phyloP scores from a whole-genome alignment of 768 basidiomycete genomes.

The Amanita polypyramis region DNA sequence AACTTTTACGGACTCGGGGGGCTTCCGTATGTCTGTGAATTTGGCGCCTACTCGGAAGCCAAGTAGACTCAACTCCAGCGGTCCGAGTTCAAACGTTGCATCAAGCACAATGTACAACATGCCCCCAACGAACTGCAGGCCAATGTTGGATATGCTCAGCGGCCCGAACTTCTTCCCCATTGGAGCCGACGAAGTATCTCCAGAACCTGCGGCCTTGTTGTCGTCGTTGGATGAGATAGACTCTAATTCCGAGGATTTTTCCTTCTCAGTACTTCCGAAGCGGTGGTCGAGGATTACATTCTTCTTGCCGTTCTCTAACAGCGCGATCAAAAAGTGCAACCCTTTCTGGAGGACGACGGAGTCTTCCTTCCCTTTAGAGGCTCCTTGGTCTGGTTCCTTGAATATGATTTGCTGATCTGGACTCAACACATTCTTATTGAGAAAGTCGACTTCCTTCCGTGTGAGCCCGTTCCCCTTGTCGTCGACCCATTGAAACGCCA shows the following conservation, averaged over 20 bases:
- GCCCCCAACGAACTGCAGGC: neutral
- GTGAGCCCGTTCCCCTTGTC: neutral
- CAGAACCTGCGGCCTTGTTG: neutral
- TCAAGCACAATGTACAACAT: constrained; percentile 4
- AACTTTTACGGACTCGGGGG: neutral
- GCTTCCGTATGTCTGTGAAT: neutral
- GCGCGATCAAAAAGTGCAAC: neutral
- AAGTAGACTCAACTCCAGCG: neutral
- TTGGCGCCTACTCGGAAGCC: neutral
- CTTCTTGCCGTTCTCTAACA: neutral
- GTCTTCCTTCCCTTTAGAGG: neutral
- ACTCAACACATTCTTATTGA: neutral
- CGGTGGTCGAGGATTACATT: neutral
- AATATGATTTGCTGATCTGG: neutral
- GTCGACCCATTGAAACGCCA: neutral
- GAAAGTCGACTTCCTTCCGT: neutral
- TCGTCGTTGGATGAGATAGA: neutral
- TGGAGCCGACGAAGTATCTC: neutral
- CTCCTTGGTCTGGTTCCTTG: neutral
- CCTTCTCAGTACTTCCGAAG: neutral
- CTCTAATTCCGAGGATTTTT: neutral
- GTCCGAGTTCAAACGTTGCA: constrained; percentile 4
- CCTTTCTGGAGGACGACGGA: neutral
- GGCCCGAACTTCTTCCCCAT: neutral
- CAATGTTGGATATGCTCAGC: constrained; percentile 1